A percentile compares a stretch with the other conserved stretches of the same genome.
Evolutionary conservation across 352 stramenopile genomes (phyloP).

Genomic region (Globisporangium canariense): DNA sequence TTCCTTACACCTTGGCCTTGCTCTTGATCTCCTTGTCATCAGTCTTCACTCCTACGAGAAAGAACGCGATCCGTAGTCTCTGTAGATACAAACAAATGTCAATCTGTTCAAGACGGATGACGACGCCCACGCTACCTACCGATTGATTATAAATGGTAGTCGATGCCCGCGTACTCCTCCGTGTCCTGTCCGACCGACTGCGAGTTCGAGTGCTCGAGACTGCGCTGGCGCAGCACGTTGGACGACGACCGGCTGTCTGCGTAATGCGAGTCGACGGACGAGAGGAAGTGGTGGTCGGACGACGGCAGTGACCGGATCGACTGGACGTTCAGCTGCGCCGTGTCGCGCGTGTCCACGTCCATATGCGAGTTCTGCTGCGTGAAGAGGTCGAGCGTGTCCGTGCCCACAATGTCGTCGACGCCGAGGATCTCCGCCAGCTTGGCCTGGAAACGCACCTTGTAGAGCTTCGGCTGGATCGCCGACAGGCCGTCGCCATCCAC

Average conservation of each 20-base stretch:
- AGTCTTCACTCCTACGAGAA: background rate
- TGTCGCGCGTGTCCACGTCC: constrained; percentile 73
- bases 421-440: constrained; percentile 87
- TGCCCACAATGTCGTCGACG: constrained; percentile 63
- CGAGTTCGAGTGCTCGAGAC: constrained; percentile 46
- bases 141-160: constrained; percentile 74
- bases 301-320: constrained; percentile 66
- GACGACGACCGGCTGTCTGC: constrained; percentile 45
- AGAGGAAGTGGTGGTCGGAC: constrained; percentile 58
- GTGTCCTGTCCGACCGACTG: constrained; percentile 75
- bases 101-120: background rate
- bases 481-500: constrained; percentile 80
- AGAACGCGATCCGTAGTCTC: background rate
- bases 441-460: constrained; percentile 82
- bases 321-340: constrained; percentile 55
- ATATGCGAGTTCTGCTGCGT: constrained; percentile 88
- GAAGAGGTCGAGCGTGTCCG: constrained; percentile 47
- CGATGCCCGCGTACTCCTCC: constrained; percentile 81
- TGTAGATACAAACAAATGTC: constrained; percentile 4
- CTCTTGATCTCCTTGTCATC: background rate
- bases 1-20: background rate
- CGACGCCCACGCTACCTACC: background rate
- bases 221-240: constrained; percentile 49
- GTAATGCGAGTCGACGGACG: constrained; percentile 64
- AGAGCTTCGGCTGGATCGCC: constrained; percentile 79